Base-by-base conservation (phyloP, 345 rosid genomes). In the Sonneratia caseolaris region DNA sequence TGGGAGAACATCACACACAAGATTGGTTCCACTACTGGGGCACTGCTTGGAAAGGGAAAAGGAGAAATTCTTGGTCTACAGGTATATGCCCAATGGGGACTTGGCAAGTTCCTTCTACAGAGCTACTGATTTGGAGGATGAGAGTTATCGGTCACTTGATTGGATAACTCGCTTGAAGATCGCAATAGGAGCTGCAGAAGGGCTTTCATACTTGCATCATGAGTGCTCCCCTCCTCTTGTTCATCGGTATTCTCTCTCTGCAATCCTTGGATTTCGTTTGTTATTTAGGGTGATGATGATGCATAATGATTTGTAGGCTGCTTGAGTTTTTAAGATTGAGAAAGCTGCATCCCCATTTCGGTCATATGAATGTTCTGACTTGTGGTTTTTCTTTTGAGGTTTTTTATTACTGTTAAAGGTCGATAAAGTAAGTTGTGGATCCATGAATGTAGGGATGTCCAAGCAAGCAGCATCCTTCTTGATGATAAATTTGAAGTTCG, bases 401-500 rank as follows among this genome's bases (percentile, higher is more conserved):
- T 10, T 57, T 21, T 0, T 9, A 21, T 22, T 24, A n/a, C 27
- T 6, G 10, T 4, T 1, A 16, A 24, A 35, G 27, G 16, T 12
- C 12, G 11, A 62, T 59, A 35, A 12, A 27, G 32, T 62, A 35
- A 35, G 16, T 1, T 62, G 3, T 62, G 66, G 32, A 11, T 62
- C 19, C 66, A 66, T 77, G 78, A 73, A 73, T 79, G 72, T 65
- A 94, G 99, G 76, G 99, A 92, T 89, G 76, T 95, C 79, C 97
- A 90, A 85, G 96, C 97, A 32, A 86, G 97, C 82, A 95, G 99
- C 81, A 87, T 95, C 73, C 90, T 95, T 72, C 87, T 95, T 14
- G 98, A 94, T 71, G 97, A 94, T 76, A 92, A 92, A 78, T 94
- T 87, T 72, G 98, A 94, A 81, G 98, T 94, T 37, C 86, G 99